Base-by-base conservation (phyloP, 768 basidiomycete genomes). In the Pisolithus tinctorius region DNA sequence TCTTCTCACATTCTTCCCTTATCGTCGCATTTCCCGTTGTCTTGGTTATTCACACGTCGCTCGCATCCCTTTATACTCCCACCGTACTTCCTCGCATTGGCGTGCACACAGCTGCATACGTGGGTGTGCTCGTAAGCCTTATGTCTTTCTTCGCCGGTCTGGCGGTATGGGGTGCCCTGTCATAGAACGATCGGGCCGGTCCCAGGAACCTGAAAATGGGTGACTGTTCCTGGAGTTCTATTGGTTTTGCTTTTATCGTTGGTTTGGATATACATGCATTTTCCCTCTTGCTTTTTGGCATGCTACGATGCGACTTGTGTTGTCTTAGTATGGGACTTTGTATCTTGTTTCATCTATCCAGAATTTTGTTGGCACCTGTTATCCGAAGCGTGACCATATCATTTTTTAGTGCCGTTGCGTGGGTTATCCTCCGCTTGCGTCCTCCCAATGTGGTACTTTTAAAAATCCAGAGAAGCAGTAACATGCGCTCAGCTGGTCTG, bases 51-150 rank as follows among this genome's bases (percentile, higher is more conserved):
- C 83, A 87, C 48, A 69, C 75, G 8, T 58, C 74, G 29, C 75
- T 91, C 20, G 70, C 79, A 3, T 67, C 85, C 16, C 71, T 90
- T 48, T 84, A 90, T 56, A 81, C 85, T 0, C 80, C 86, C 1
- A 66, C 74, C 47, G 69, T 88, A 27, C 73, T 92, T 11, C 85
- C 87, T 0, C 75, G 78, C 38, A 77, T 91, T 26, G 89, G 89
- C 6, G 76, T 90, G 27, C 89, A 88, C 47, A 81, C 80, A 0
- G 84, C 83, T 30, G 87, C 86, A 25, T 93, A 89, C 65, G 71
- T 83, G 9, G 81, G 79, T 20, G 71, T 82, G 42, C 64, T 92
- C 29, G 74, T 86, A 4, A 81, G 82, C 0, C 67, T 92, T 11
- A 83, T 84, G 26, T 71, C 74, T 37, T 80, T 91, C 58, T 90